phyloP scores from a whole-genome alignment of 2,329 filamentous ascomycete species.

The Alternaria brassicicola region DNA sequence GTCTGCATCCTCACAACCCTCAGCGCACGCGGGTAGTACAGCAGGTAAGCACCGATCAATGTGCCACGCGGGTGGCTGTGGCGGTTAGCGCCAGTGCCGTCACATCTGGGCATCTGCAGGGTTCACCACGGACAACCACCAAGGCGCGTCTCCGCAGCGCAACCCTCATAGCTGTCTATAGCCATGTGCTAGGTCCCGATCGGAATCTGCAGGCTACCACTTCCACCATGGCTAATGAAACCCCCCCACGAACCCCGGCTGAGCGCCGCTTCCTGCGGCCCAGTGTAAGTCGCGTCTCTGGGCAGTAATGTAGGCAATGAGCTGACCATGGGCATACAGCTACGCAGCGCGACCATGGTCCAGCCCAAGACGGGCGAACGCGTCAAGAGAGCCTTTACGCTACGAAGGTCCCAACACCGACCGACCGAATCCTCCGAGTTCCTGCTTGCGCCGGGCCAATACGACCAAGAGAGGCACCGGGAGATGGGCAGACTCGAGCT shows the following conservation, averaged over 20 bases:
- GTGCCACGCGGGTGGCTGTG: constrained; percentile 14
- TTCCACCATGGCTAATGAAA: constrained; percentile 36
- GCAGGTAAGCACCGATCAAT: not conserved
- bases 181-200: constrained; percentile 19
- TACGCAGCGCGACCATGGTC: constrained; percentile 86
- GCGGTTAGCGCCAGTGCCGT: constrained; percentile 23
- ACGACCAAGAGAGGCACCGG: constrained; percentile 36
- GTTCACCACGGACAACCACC: constrained; percentile 9
- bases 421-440: constrained; percentile 54
- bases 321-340: constrained; percentile 52
- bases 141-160: constrained; percentile 7
- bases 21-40: not conserved
- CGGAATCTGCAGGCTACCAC: not conserved
- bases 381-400: constrained; percentile 77
- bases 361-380: constrained; percentile 86
- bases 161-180: not conserved
- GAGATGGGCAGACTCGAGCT: constrained; percentile 41
- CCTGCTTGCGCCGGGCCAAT: constrained; percentile 42
- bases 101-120: constrained; percentile 18
- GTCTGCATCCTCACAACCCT: not conserved
- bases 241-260: constrained; percentile 36
- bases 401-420: constrained; percentile 59
- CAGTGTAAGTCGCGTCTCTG: constrained; percentile 37
- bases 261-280: constrained; percentile 47
- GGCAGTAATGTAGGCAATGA: not conserved